Percentiles rank a stretch among this genome's conserved stretches.
phyloP scores from a whole-genome alignment of 2,329 filamentous ascomycete species.

The Pestalotiopsis sp. region DNA sequence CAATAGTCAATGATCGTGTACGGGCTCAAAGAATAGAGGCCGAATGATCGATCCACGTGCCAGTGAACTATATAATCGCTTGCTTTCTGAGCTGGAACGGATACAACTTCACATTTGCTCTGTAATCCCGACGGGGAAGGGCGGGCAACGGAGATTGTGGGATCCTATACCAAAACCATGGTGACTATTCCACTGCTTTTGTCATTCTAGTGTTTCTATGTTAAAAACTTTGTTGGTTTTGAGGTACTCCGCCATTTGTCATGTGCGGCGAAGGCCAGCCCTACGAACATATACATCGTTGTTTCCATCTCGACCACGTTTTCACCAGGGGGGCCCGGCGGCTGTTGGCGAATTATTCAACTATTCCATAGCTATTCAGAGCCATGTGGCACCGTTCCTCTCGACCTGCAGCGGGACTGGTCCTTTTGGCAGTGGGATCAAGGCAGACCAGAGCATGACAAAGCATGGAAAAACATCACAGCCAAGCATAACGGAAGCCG shows the following conservation, averaged over 20 bases:
- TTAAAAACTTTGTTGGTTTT: not conserved
- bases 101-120: not conserved
- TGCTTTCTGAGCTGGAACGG: not conserved
- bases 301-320: not conserved
- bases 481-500: not conserved
- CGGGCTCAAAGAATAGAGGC: not conserved
- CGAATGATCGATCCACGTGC: not conserved
- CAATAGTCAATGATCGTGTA: not conserved
- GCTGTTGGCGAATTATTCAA: not conserved
- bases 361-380: not conserved
- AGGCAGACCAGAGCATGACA: not conserved
- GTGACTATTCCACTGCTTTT: not conserved
- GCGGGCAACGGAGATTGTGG: not conserved
- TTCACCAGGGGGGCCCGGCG: not conserved
- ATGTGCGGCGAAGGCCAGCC: not conserved
- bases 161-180: not conserved
- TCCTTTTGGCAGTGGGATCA: not conserved
- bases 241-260: not conserved
- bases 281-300: not conserved
- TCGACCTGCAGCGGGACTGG: not conserved
- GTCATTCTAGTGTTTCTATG: not conserved
- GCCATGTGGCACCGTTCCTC: not conserved
- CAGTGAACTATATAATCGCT: not conserved
- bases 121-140: not conserved
- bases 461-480: not conserved